Evolutionary conservation across 768 basidiomycete genomes (phyloP).

Genomic region (Austroboletus festivus): DNA sequence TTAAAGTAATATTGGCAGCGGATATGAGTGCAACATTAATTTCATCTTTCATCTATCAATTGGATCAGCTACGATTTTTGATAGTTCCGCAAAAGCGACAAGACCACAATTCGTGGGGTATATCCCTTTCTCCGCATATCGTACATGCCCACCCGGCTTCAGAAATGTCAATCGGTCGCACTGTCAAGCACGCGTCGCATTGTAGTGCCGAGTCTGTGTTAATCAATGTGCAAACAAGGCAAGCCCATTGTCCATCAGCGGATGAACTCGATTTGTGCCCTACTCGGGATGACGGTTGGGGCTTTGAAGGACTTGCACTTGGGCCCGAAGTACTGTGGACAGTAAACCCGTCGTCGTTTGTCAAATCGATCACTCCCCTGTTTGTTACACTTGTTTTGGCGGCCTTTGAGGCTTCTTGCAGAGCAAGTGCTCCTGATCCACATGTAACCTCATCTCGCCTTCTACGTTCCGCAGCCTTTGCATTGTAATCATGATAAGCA

Average conservation of each 20-base stretch:
- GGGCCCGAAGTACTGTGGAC: conserved; percentile 27
- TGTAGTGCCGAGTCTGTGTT: conserved; percentile 48
- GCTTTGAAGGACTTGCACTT: conserved; percentile 20
- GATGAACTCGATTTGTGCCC: background rate
- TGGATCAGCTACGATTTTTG: conserved; percentile 39
- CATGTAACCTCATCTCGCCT: conserved; percentile 73
- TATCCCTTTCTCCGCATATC: conserved; percentile 59
- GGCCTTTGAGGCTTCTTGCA: conserved; percentile 67
- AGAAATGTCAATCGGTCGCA: conserved; percentile 34
- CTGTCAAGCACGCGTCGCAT: conserved; percentile 58
- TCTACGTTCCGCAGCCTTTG: conserved; percentile 84
- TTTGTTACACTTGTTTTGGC: conserved; percentile 61
- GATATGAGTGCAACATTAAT: background rate
- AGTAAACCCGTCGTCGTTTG: conserved; percentile 21
- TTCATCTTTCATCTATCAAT: background rate
- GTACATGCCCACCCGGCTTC: conserved; percentile 60
- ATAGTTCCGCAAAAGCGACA: conserved; percentile 71
- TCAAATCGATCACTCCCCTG: conserved; percentile 56
- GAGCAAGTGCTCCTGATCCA: conserved; percentile 53
- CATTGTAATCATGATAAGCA: background rate
- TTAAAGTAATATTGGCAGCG: no score
- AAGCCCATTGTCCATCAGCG: conserved; percentile 43
- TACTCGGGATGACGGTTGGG: background rate
- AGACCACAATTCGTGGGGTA: conserved; percentile 67
- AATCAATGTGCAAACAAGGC: conserved; percentile 61